These are phyloP conservation scores for Sedum album DNA, from an alignment of 164 flowering plant species.

Conservation along the genomic window DNA sequence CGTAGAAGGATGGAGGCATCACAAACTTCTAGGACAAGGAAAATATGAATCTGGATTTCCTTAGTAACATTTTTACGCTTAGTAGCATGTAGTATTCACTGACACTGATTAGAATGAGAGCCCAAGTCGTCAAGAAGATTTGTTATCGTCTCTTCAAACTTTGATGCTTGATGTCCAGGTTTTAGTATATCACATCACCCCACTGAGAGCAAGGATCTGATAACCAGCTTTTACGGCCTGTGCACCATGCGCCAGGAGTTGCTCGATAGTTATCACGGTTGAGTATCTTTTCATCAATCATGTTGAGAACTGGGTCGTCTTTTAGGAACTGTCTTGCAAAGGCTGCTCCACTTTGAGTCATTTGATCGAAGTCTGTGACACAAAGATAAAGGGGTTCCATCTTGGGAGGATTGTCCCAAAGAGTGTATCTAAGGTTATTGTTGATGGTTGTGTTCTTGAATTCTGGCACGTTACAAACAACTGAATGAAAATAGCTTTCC, in stretches of 20 bases:
- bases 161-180: slow-evolving; percentile 59
- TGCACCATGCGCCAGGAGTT: slow-evolving; percentile 83
- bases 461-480: slow-evolving; percentile 74
- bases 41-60: slow-evolving; percentile 42
- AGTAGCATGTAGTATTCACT: slow-evolving; percentile 14
- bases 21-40: slow-evolving; percentile 55
- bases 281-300: slow-evolving; percentile 64
- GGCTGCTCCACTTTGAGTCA: slow-evolving; percentile 78
- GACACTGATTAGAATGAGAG: not conserved
- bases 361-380: slow-evolving; percentile 42
- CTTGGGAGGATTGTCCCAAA: slow-evolving; percentile 90
- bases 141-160: slow-evolving; percentile 34
- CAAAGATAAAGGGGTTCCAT: slow-evolving; percentile 77
- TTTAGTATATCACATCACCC: slow-evolving; percentile 66
- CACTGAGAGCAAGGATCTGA: slow-evolving; percentile 75
- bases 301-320: slow-evolving; percentile 61
- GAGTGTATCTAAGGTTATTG: slow-evolving; percentile 64
- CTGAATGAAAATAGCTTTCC: slow-evolving; percentile 89
- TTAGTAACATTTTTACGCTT: not conserved
- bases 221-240: slow-evolving; percentile 36
- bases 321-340: slow-evolving; percentile 73
- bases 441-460: slow-evolving; percentile 77
- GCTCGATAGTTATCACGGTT: slow-evolving; percentile 36
- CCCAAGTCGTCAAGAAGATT: not conserved
- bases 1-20: not conserved